Percentiles rank a stretch among this genome's conserved stretches.
These are phyloP conservation scores for Ambrosiella xylebori DNA, from an alignment of 2,329 filamentous ascomycete species.

Conservation along the genomic window DNA sequence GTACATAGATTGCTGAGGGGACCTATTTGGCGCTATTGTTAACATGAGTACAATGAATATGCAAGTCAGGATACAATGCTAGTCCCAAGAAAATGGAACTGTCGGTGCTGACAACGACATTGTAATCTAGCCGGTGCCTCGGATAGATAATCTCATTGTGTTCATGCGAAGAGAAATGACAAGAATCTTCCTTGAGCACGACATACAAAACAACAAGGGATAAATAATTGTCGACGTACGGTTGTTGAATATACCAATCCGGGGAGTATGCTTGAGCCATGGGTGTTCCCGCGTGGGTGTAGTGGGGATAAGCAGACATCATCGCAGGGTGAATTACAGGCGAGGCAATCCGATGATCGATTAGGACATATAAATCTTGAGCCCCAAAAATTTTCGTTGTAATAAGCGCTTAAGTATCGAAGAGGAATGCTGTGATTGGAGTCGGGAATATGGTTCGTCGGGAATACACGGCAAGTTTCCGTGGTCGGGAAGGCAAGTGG, in stretches of 20 bases:
- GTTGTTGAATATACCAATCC: not conserved
- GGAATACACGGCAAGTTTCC: too few relatives aligned
- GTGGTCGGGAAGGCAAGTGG: too few relatives aligned
- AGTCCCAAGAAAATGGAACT: too few relatives aligned
- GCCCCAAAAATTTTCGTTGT: too few relatives aligned
- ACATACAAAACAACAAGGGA: not conserved
- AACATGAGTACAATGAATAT: too few relatives aligned
- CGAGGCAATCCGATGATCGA: not conserved
- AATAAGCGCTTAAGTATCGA: too few relatives aligned
- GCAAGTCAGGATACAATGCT: too few relatives aligned
- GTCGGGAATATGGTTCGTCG: too few relatives aligned
- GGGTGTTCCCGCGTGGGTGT: not conserved
- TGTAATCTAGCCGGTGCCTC: too few relatives aligned
- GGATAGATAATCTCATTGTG: not conserved
- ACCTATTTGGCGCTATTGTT: not conserved
- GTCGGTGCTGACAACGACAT: too few relatives aligned
- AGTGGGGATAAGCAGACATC: conserved; percentile 1
- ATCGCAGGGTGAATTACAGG: not conserved
- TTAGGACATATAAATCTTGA: too few relatives aligned
- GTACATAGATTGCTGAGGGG: not conserved
- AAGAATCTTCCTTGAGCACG: not conserved
- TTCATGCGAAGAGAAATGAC: not conserved
- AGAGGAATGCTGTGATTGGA: too few relatives aligned
- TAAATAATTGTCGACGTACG: not conserved
- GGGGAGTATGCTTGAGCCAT: not conserved